These are phyloP conservation scores for Podaxis mareebaensis DNA, from an alignment of 768 basidiomycete species.

Conservation along the genomic window DNA sequence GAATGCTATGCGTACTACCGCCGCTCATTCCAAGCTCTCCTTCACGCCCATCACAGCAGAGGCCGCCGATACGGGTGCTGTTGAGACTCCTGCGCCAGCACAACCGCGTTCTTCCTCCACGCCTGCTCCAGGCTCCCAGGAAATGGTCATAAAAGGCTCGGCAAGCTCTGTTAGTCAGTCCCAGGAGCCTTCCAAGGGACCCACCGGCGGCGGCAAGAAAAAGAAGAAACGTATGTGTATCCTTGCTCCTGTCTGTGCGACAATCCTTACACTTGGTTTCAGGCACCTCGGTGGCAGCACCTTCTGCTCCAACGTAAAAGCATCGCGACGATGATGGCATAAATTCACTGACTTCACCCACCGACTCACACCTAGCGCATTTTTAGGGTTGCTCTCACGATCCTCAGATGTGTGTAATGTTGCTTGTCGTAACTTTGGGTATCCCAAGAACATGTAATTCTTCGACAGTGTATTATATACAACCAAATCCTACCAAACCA, in stretches of 20 bases:
- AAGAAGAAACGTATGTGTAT: constrained; percentile 70
- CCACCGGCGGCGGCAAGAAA: constrained; percentile 60
- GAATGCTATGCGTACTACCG: constrained; percentile 81
- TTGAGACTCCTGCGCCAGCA: constrained; percentile 33
- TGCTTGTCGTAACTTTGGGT: neutral
- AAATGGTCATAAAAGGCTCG: constrained; percentile 33
- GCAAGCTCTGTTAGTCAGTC: constrained; percentile 28
- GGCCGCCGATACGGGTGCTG: constrained; percentile 25
- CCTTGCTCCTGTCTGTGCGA: constrained; percentile 7
- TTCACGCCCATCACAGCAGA: constrained; percentile 41
- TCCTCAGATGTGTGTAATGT: neutral
- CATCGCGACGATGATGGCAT: neutral
- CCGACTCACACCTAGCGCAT: neutral
- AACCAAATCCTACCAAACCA: neutral
- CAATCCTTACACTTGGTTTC: constrained; percentile 14
- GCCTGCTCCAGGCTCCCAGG: constrained; percentile 39
- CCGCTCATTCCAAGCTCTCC: constrained; percentile 61
- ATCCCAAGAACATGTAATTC: neutral
- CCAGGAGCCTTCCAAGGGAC: constrained; percentile 51
- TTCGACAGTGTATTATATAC: neutral
- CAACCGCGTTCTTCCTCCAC: constrained; percentile 39
- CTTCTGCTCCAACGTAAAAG: constrained; percentile 30
- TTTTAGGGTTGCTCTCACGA: neutral
- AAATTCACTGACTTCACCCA: neutral
- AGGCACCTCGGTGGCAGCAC: constrained; percentile 40